Evolutionary conservation across 768 basidiomycete genomes (phyloP).

Genomic region (Amanita pallidorosea): DNA sequence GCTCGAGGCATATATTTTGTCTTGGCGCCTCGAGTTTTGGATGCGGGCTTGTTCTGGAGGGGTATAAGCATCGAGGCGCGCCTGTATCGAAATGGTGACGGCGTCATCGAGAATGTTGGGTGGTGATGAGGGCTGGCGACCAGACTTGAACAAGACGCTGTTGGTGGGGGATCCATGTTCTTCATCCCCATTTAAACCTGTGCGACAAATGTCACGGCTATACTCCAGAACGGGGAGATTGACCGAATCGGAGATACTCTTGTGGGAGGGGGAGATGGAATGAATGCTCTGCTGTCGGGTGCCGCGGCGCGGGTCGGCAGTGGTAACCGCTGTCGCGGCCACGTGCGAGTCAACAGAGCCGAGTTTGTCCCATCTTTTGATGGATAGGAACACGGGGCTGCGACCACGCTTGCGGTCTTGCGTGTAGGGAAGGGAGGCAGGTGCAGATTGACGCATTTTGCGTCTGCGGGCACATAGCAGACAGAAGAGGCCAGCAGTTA

Average conservation of each 20-base stretch:
- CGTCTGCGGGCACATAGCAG: slow-evolving; percentile 16
- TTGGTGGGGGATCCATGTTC: neutral
- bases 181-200: slow-evolving; percentile 1
- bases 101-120: neutral
- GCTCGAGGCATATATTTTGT: neutral
- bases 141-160: neutral
- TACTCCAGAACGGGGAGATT: neutral
- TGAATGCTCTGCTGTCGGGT: neutral
- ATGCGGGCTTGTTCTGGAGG: neutral
- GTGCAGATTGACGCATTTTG: neutral
- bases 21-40: neutral
- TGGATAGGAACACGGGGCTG: neutral
- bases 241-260: neutral
- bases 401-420: neutral
- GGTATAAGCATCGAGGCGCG: neutral
- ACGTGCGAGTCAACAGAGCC: slow-evolving; percentile 22
- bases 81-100: neutral
- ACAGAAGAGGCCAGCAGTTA: slow-evolving; percentile 20
- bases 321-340: neutral
- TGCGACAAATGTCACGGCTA: neutral
- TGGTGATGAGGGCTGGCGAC: neutral
- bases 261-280: neutral
- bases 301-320: neutral
- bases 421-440: neutral
- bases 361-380: slow-evolving; percentile 19